These are phyloP conservation scores for Linum tenue DNA, from an alignment of 345 rosid genomes.

Conservation along the genomic window DNA sequence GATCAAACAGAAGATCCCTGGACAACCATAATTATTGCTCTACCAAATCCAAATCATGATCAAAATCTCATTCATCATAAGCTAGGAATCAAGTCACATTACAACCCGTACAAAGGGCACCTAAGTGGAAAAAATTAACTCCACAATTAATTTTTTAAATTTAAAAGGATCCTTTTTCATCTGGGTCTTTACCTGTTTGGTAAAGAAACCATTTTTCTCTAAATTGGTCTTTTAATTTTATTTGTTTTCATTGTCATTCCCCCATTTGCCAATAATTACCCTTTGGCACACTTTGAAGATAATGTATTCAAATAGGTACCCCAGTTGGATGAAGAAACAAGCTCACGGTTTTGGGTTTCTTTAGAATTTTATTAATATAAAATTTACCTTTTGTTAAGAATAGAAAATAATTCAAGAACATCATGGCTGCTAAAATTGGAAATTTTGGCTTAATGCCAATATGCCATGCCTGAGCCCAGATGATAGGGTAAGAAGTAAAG, in stretches of 20 bases:
- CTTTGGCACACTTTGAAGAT: background rate
- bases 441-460: constrained; percentile 7
- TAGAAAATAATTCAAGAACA: background rate
- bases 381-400: background rate
- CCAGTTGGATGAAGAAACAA: background rate
- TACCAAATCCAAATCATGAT: too few species aligned
- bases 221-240: background rate
- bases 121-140: too few species aligned
- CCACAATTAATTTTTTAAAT: too few species aligned
- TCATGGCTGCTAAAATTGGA: constrained; percentile 13
- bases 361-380: background rate
- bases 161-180: too few species aligned
- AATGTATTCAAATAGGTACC: background rate
- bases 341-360: background rate
- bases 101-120: too few species aligned
- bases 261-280: background rate
- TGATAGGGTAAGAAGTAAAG: too few species aligned
- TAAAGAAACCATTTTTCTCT: too few species aligned
- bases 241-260: constrained; percentile 3
- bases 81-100: too few species aligned
- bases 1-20: too few species aligned
- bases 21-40: too few species aligned
- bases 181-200: too few species aligned
- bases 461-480: background rate
- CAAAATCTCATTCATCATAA: too few species aligned